phyloP scores from a whole-genome alignment of 345 rosid genomes.

The Euclidium syriacum region DNA sequence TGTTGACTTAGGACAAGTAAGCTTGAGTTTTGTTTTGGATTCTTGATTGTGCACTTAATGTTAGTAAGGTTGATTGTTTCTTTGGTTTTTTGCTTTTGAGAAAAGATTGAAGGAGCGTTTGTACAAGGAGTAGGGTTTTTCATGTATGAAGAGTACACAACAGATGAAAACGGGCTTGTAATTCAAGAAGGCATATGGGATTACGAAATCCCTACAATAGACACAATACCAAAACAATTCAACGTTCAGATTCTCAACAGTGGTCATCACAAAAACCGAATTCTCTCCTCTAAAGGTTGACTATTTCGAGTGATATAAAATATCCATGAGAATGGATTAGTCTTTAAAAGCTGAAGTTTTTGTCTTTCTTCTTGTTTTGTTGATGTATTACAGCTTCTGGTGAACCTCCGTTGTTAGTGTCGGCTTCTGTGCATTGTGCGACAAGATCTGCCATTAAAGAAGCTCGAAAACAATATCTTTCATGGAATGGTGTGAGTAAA shows the following conservation, averaged over 20 bases:
- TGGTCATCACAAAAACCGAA: slow-evolving; percentile 63
- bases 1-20: too few species aligned
- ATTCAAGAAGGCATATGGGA: slow-evolving; percentile 74
- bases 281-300: slow-evolving; percentile 97
- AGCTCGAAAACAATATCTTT: slow-evolving; percentile 55
- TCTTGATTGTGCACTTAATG: slow-evolving; percentile 12
- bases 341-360: neutral
- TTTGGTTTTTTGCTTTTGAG: neutral
- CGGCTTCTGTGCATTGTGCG: slow-evolving; percentile 82
- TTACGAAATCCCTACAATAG: slow-evolving; percentile 83
- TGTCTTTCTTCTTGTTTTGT: neutral
- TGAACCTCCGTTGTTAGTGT: slow-evolving; percentile 82
- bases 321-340: too few species aligned
- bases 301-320: too few species aligned
- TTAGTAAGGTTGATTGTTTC: neutral
- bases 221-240: slow-evolving; percentile 73
- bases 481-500: slow-evolving; percentile 40
- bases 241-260: slow-evolving; percentile 74
- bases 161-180: slow-evolving; percentile 67
- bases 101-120: slow-evolving; percentile 92
- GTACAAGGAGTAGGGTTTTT: slow-evolving; percentile 92
- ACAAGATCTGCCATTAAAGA: slow-evolving; percentile 67
- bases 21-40: neutral
- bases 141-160: slow-evolving; percentile 80
- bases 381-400: slow-evolving; percentile 67